Percentiles rank a stretch among this genome's conserved stretches.
These are phyloP conservation scores for Trichosporon sp. DNA, from an alignment of 1,284 basidiomycete species.

Conservation along the genomic window DNA sequence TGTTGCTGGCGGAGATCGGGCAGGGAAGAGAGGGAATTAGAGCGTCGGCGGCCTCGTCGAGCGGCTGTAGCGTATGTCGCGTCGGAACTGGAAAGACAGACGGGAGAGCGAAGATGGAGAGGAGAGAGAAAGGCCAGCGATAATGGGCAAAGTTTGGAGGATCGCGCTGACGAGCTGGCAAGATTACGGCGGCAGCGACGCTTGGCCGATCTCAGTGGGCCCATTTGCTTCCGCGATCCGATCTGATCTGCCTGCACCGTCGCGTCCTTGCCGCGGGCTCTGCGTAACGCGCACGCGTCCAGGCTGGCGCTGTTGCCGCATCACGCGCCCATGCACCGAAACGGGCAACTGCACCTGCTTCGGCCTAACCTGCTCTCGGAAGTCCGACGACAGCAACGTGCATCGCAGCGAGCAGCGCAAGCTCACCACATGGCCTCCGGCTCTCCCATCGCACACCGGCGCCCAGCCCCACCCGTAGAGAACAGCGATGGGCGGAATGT, in stretches of 20 bases:
- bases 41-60: background rate
- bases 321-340: background rate
- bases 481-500: background rate
- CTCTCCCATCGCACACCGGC: background rate
- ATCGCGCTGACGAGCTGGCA: background rate
- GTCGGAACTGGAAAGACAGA: background rate
- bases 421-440: background rate
- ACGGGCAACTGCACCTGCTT: background rate
- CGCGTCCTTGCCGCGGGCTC: background rate
- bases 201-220: background rate
- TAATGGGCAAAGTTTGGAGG: background rate
- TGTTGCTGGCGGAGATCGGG: conserved; percentile 8
- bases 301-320: background rate
- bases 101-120: background rate
- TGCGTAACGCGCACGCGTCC: background rate
- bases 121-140: background rate
- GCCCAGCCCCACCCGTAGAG: background rate
- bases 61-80: background rate
- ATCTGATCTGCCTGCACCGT: background rate
- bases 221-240: background rate
- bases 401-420: background rate
- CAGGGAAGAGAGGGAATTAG: background rate
- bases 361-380: background rate
- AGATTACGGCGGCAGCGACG: background rate
- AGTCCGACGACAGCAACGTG: background rate